Conservation (phyloP, 2,329 filamentous ascomycete species). For the Ophiocordyceps camponoti-leonardi region DNA sequence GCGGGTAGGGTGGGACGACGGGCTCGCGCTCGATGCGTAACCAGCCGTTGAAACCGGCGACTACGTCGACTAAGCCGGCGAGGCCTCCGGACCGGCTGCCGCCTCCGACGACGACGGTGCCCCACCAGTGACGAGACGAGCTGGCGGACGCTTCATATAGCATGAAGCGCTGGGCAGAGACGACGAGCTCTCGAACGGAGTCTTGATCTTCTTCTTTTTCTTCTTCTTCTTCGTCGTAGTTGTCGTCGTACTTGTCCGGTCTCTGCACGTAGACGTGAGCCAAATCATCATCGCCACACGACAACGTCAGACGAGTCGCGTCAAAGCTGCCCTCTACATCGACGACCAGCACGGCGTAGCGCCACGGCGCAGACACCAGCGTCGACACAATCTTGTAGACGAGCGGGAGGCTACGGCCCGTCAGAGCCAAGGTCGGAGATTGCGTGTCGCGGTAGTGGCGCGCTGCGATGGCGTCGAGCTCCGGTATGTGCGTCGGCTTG, state of each 20-base stretch:
- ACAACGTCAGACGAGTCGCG: conserved; percentile 23
- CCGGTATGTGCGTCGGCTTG: conserved; percentile 21
- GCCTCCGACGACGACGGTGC: conserved; percentile 31
- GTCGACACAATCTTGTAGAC: conserved; percentile 36
- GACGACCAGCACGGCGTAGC: conserved; percentile 33
- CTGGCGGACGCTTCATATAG: conserved; percentile 30
- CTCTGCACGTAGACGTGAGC: conserved; percentile 33
- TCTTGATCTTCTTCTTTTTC: conserved; percentile 3
- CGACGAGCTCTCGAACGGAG: conserved; percentile 17
- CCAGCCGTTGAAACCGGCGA: conserved; percentile 29
- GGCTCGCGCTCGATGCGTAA: conserved; percentile 27
- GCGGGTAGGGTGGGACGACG: conserved; percentile 20
- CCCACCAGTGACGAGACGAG: conserved; percentile 35
- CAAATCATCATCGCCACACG: conserved; percentile 21
- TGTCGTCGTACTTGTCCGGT: conserved; percentile 11
- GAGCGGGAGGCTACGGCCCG: conserved; percentile 34
- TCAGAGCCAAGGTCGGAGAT: conserved; percentile 27
- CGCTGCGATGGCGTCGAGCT: conserved; percentile 27
- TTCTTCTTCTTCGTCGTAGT: not conserved
- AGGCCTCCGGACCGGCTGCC: not conserved
- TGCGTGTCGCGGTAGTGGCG: conserved; percentile 31
- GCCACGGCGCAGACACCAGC: conserved; percentile 28
- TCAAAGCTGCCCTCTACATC: conserved; percentile 41
- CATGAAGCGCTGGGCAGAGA: conserved; percentile 27
- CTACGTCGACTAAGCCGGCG: conserved; percentile 14